phyloP scores from a whole-genome alignment of 1,284 basidiomycete genomes.

The Fistulinella cinereoalba region DNA sequence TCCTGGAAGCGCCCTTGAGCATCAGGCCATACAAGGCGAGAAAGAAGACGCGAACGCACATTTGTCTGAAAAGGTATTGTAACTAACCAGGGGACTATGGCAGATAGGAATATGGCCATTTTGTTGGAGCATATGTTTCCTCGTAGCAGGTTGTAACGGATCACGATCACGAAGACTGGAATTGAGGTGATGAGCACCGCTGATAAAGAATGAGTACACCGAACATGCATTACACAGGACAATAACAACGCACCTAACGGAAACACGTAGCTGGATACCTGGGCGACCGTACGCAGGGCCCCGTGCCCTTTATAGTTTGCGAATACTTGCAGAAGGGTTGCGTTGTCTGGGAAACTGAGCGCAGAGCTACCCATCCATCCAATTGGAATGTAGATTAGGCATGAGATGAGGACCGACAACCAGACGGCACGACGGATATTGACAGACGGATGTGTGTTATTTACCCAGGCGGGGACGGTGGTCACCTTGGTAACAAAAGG shows the following conservation, averaged over 20 bases:
- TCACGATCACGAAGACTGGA: slow-evolving; percentile 23
- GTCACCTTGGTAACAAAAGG: slow-evolving; percentile 13
- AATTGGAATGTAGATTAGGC: slow-evolving; percentile 23
- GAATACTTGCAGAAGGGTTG: slow-evolving; percentile 21
- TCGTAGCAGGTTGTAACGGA: slow-evolving; percentile 26
- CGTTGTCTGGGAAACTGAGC: slow-evolving; percentile 5
- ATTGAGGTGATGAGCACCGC: slow-evolving; percentile 29
- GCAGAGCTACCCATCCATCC: slow-evolving; percentile 25
- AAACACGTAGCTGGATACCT: slow-evolving; percentile 22
- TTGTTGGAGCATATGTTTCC: slow-evolving; percentile 27
- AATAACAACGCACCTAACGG: slow-evolving; percentile 16
- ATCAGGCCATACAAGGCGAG: background rate
- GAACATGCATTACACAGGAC: background rate
- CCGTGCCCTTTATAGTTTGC: slow-evolving; percentile 2
- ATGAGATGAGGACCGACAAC: slow-evolving; percentile 22
- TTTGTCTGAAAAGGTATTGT: slow-evolving; percentile 27
- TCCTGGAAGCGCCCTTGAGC: slow-evolving; percentile 3
- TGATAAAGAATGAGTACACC: background rate
- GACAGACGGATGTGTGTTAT: slow-evolving; percentile 24
- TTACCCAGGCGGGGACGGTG: slow-evolving; percentile 27
- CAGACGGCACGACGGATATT: slow-evolving; percentile 22
- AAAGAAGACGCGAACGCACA: slow-evolving; percentile 8
- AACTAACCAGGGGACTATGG: slow-evolving; percentile 23
- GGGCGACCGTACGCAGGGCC: slow-evolving; percentile 6
- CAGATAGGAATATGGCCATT: slow-evolving; percentile 24